phyloP scores from a whole-genome alignment of 2,329 filamentous ascomycete genomes.

The Ophiostoma novo-ulmi region DNA sequence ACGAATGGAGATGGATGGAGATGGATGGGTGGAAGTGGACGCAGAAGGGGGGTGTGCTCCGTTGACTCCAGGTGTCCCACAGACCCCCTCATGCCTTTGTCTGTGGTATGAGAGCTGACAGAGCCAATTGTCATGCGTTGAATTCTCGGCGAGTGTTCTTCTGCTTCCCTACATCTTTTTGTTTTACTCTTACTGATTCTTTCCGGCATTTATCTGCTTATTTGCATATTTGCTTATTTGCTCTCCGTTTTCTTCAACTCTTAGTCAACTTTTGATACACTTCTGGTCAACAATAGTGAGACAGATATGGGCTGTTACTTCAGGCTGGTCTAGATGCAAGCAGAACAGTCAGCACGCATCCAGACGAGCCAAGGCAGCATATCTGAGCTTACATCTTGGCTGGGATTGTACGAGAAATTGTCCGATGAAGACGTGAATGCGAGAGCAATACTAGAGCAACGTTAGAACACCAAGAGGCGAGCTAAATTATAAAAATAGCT shows the following conservation, averaged over 20 bases:
- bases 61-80: background rate
- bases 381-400: background rate
- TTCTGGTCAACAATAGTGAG: background rate
- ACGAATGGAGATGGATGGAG: background rate
- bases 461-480: too few relatives aligned
- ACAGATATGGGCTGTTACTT: background rate
- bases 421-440: background rate
- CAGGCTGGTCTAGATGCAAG: background rate
- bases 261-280: background rate
- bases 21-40: background rate
- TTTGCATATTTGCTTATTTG: background rate
- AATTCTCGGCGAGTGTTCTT: background rate
- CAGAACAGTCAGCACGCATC: background rate
- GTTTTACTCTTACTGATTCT: background rate
- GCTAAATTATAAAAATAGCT: background rate
- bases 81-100: background rate
- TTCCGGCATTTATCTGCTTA: background rate
- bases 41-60: background rate
- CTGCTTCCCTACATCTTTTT: background rate
- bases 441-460: background rate
- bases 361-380: background rate
- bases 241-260: background rate
- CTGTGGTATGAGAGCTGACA: conserved; percentile 5
- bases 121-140: background rate
- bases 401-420: background rate